phyloP scores from a whole-genome alignment of 2,329 filamentous ascomycete species.

The Trichophyton mentagrophytes region DNA sequence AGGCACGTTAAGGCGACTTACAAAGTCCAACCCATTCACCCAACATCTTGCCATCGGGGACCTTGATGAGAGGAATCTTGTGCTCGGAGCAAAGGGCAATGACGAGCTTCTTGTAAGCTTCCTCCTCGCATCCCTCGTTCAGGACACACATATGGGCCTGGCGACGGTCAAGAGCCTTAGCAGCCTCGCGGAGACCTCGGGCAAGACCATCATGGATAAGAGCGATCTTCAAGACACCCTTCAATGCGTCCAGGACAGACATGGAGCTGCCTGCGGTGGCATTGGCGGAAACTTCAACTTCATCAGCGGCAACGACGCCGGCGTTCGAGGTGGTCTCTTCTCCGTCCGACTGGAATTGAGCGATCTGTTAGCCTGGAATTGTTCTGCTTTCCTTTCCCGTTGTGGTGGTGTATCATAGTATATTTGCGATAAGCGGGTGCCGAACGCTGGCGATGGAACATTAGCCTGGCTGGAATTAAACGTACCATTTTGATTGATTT shows the following conservation, averaged over 20 bases:
- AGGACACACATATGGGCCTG: conserved; percentile 99
- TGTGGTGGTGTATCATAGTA: not conserved
- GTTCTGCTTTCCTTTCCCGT: not conserved
- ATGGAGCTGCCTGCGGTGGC: conserved; percentile 66
- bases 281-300: conserved; percentile 94
- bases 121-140: conserved; percentile 99
- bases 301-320: conserved; percentile 60
- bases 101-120: conserved; percentile 99
- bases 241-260: conserved; percentile 95
- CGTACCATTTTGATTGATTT: conserved; percentile 36
- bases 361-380: not conserved
- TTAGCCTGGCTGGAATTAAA: not conserved
- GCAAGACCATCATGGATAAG: conserved; percentile 99
- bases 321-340: conserved; percentile 65
- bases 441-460: not conserved
- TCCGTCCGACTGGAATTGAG: conserved; percentile 77
- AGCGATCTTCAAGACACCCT: conserved; percentile 95
- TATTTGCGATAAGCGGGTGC: not conserved
- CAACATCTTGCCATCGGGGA: conserved; percentile 97
- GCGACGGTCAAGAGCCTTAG: conserved; percentile 95
- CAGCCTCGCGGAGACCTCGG: conserved; percentile 93
- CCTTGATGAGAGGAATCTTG: conserved; percentile 99
- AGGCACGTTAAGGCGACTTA: conserved; percentile 45
- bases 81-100: conserved; percentile 98
- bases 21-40: conserved; percentile 99